Percentiles rank a stretch among this genome's conserved stretches.
Evolutionary conservation across 2,329 filamentous ascomycete species (phyloP).

Genomic region (Fusarium torreyae): DNA sequence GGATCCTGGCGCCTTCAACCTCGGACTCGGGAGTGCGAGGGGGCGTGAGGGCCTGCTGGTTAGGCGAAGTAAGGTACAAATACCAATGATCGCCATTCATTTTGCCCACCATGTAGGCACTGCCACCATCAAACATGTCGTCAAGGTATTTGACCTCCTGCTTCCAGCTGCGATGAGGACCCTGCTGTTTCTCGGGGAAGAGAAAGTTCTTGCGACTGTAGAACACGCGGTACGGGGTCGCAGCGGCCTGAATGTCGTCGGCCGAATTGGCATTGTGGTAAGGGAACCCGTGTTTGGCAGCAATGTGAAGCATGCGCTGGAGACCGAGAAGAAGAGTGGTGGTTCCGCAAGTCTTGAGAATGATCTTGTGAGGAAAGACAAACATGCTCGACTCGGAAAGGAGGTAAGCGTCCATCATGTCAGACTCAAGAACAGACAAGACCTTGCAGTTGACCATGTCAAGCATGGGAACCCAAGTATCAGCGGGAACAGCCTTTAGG

Average conservation of each 20-base stretch:
- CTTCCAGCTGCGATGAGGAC: conserved; percentile 97
- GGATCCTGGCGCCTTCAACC: conserved; percentile 66
- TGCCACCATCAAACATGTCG: conserved; percentile 90
- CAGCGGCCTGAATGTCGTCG: conserved; percentile 79
- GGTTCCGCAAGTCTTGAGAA: conserved; percentile 98
- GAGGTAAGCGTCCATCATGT: conserved; percentile 95
- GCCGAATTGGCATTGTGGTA: conserved; percentile 78
- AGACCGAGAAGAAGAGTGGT: conserved; percentile 93
- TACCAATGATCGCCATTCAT: conserved; percentile 99
- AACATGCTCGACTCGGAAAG: conserved; percentile 99
- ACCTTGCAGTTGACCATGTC: conserved; percentile 99
- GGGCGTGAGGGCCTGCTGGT: conserved; percentile 82
- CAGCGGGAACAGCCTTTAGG: conserved; percentile 86
- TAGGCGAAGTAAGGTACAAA: conserved; percentile 93
- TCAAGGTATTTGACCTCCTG: conserved; percentile 95
- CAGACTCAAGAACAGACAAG: conserved; percentile 91
- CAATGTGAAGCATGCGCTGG: conserved; percentile 92
- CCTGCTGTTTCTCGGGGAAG: conserved; percentile 93
- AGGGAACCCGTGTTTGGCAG: conserved; percentile 89
- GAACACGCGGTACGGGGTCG: conserved; percentile 94
- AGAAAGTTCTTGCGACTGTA: conserved; percentile 99
- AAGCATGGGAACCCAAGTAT: conserved; percentile 96
- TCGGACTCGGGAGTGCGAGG: conserved; percentile 80
- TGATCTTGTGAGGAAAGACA: conserved; percentile 99
- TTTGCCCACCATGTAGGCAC: conserved; percentile 99